Conservation (phyloP, 345 rosid species). For the Physaria fendleri region DNA sequence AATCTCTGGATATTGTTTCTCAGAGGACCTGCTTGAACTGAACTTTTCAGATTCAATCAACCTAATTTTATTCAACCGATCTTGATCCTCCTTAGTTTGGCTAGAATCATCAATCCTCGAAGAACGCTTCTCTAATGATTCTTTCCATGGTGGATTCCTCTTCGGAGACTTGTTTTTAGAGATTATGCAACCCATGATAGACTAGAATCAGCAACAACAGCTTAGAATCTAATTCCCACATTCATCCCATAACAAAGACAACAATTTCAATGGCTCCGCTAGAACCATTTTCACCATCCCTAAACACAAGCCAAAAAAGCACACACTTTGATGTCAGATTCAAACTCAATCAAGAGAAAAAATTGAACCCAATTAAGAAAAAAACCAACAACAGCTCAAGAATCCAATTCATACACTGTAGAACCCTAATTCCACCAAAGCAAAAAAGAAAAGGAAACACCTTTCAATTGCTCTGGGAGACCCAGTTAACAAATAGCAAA, state of each 20-base stretch:
- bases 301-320: background rate
- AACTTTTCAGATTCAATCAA: conserved; percentile 48
- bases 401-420: background rate
- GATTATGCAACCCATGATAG: conserved; percentile 67
- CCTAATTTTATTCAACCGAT: conserved; percentile 37
- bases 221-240: background rate
- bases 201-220: background rate
- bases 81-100: conserved; percentile 27
- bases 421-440: background rate
- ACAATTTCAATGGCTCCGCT: background rate
- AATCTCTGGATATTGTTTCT: conserved; percentile 34
- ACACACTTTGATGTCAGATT: background rate
- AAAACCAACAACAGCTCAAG: background rate
- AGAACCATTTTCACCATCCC: background rate
- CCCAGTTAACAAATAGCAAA: background rate
- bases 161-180: conserved; percentile 69
- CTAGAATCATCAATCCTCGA: conserved; percentile 54
- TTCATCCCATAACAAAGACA: background rate
- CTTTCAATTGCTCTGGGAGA: background rate
- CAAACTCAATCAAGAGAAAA: background rate
- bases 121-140: conserved; percentile 48
- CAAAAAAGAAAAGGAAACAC: background rate
- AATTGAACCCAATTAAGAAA: background rate
- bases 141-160: conserved; percentile 36
- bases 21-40: conserved; percentile 44